phyloP scores from a whole-genome alignment of 2,329 filamentous ascomycete species.

The Diplodia scrobiculata region DNA sequence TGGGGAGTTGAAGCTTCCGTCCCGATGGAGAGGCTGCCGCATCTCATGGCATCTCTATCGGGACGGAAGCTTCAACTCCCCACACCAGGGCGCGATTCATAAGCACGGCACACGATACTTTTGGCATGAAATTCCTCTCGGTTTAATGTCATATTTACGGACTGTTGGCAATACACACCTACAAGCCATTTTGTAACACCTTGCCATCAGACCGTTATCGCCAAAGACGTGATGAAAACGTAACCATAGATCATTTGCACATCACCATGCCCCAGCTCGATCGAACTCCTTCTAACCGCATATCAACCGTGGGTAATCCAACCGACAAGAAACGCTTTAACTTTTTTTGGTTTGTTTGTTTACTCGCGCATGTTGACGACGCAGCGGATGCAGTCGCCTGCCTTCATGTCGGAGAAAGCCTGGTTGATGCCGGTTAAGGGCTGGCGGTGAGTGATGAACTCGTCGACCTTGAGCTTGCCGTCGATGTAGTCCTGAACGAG shows the following conservation, averaged over 20 bases:
- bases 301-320: background rate
- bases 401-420: constrained; percentile 92
- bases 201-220: background rate
- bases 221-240: background rate
- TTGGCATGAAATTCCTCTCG: background rate
- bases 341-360: background rate
- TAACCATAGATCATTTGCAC: constrained; percentile 6
- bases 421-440: constrained; percentile 79
- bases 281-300: constrained; percentile 9
- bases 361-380: constrained; percentile 67
- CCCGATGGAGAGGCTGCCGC: background rate
- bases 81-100: background rate
- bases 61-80: constrained; percentile 5
- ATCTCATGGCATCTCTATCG: background rate
- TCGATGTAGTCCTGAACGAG: constrained; percentile 88
- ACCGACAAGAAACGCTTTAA: background rate
- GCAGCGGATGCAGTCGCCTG: constrained; percentile 93
- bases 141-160: constrained; percentile 7
- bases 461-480: constrained; percentile 93
- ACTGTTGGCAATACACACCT: constrained; percentile 1
- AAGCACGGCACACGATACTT: background rate
- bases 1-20: background rate
- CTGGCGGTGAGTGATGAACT: constrained; percentile 98
- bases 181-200: constrained; percentile 5
- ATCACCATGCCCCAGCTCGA: background rate